phyloP scores from a whole-genome alignment of 1,284 basidiomycete species.

The Pterulicium gracile region DNA sequence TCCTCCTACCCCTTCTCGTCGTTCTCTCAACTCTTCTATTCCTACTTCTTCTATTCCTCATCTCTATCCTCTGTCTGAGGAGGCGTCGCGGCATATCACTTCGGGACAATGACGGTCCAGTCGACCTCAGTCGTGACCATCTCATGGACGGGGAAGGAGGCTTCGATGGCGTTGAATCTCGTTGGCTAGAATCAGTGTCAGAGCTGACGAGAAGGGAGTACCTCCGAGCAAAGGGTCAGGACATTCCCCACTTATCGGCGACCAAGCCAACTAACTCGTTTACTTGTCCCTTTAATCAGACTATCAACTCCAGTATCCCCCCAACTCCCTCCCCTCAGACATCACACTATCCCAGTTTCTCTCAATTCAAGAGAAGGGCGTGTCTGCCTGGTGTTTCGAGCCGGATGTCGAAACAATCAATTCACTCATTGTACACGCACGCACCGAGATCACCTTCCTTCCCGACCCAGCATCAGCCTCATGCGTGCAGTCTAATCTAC shows the following conservation, averaged over 20 bases:
- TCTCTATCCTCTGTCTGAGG: constrained; percentile 79
- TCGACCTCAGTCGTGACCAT: constrained; percentile 89
- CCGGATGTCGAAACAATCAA: constrained; percentile 92
- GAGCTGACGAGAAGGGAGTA: constrained; percentile 69
- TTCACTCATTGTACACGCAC: constrained; percentile 82
- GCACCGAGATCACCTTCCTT: constrained; percentile 93
- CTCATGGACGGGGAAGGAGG: constrained; percentile 86
- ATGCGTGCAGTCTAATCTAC: constrained; percentile 89
- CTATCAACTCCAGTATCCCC: constrained; percentile 84
- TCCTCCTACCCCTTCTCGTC: constrained; percentile 85
- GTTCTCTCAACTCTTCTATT: constrained; percentile 89
- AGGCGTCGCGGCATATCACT: constrained; percentile 75
- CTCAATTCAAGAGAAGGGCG: constrained; percentile 95
- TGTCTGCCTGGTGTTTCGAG: constrained; percentile 95
- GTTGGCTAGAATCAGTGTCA: constrained; percentile 84
- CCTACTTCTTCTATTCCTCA: constrained; percentile 80
- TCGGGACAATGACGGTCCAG: constrained; percentile 82
- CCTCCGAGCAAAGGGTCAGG: constrained; percentile 78
- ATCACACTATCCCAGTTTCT: constrained; percentile 96
- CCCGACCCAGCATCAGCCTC: constrained; percentile 89
- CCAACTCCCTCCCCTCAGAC: constrained; percentile 88
- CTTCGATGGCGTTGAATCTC: constrained; percentile 80
- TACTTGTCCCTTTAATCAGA: too few relatives aligned
- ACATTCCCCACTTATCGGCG: constrained; percentile 2
- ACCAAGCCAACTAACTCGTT: neutral